Percentiles rank a stretch among this genome's conserved stretches.
Conservation (phyloP, 768 basidiomycete species). For the Nidularia sp. region DNA sequence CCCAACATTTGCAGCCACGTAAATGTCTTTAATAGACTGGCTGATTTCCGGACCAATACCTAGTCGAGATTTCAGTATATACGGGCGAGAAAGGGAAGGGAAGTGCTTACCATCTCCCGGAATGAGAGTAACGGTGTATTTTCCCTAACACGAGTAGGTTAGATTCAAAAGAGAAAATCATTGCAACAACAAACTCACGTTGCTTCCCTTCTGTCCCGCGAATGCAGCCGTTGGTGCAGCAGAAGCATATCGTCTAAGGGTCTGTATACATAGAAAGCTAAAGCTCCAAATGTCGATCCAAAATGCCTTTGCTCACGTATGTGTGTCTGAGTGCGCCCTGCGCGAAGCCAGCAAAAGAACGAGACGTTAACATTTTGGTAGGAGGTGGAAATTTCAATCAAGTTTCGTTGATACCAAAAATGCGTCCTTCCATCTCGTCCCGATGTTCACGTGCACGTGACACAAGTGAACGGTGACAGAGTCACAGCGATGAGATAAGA, state of each 20-base stretch:
- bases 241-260: conserved; percentile 63
- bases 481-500: no score
- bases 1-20: conserved; percentile 75
- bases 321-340: conserved; percentile 45
- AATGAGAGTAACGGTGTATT: conserved; percentile 94
- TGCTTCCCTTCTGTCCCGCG: conserved; percentile 82
- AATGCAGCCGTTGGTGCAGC: conserved; percentile 85
- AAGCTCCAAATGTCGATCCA: conserved; percentile 8
- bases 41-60: conserved; percentile 99
- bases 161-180: neutral
- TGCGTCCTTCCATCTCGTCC: neutral
- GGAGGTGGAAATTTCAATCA: conserved; percentile 13
- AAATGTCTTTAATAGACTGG: conserved; percentile 93
- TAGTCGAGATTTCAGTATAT: conserved; percentile 20
- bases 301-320: conserved; percentile 35
- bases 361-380: conserved; percentile 55
- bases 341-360: conserved; percentile 52
- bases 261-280: conserved; percentile 22
- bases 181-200: conserved; percentile 47
- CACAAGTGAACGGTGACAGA: no score
- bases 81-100: neutral
- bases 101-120: conserved; percentile 83
- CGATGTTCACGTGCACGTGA: neutral
- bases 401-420: neutral
- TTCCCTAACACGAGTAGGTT: conserved; percentile 56